Conservation (phyloP, 1,284 basidiomycete genomes). For the Rhizopogon parksii region DNA sequence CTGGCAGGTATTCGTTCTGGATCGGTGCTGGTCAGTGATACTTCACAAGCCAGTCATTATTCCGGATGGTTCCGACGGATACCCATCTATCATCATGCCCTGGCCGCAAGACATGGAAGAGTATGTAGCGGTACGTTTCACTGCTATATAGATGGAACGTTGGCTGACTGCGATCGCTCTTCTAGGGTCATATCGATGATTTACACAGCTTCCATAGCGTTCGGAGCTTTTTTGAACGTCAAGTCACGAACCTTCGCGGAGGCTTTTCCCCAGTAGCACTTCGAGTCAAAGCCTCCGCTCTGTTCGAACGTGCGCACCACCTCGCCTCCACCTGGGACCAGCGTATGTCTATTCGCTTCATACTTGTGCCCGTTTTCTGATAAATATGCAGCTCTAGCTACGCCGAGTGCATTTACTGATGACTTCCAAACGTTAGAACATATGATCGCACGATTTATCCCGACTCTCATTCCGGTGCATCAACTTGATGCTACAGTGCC, state of each 20-base stretch:
- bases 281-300: slow-evolving; percentile 66
- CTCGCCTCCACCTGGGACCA: slow-evolving; percentile 54
- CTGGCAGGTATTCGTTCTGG: slow-evolving; percentile 65
- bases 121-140: slow-evolving; percentile 46
- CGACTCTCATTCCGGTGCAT: slow-evolving; percentile 56
- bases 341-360: slow-evolving; percentile 34
- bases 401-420: slow-evolving; percentile 43
- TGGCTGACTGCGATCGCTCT: slow-evolving; percentile 11
- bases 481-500: slow-evolving; percentile 52
- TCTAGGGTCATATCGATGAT: slow-evolving; percentile 50
- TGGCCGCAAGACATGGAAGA: slow-evolving; percentile 59
- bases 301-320: slow-evolving; percentile 60
- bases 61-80: slow-evolving; percentile 40
- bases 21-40: slow-evolving; percentile 60
- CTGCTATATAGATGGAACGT: slow-evolving; percentile 4
- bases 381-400: slow-evolving; percentile 32
- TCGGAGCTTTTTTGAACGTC: slow-evolving; percentile 54
- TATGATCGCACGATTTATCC: slow-evolving; percentile 52
- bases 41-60: slow-evolving; percentile 52
- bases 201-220: slow-evolving; percentile 49
- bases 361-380: slow-evolving; percentile 12
- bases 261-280: slow-evolving; percentile 58
- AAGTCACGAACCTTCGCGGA: slow-evolving; percentile 38
- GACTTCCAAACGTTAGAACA: slow-evolving; percentile 57
- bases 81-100: slow-evolving; percentile 51